These are phyloP conservation scores for Litsea cubeba DNA, from an alignment of 164 flowering plant species.

Conservation along the genomic window DNA sequence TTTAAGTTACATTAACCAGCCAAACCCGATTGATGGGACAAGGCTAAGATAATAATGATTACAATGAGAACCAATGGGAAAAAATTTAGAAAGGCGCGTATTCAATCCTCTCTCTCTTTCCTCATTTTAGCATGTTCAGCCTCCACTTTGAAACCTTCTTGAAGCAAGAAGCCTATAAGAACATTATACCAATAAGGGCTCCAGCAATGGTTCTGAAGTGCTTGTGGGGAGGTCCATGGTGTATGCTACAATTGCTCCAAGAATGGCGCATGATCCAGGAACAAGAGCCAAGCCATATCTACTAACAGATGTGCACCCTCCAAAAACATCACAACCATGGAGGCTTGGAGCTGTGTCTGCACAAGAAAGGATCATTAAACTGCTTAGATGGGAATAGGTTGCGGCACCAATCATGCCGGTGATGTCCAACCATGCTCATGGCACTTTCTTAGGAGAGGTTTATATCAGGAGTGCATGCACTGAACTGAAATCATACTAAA, in stretches of 20 bases:
- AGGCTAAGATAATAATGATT: background rate
- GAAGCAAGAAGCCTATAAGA: background rate
- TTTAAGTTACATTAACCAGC: background rate
- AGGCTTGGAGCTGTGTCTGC: constrained; percentile 42
- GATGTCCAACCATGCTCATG: no score
- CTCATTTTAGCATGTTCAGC: background rate
- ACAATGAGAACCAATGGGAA: background rate
- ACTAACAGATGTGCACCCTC: constrained; percentile 39
- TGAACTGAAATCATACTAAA: background rate
- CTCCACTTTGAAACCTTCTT: no score
- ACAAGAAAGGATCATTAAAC: background rate
- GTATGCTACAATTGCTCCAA: constrained; percentile 52
- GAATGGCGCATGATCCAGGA: constrained; percentile 73
- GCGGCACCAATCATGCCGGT: no score
- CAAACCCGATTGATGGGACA: background rate
- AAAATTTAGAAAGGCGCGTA: background rate
- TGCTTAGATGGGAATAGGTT: no score
- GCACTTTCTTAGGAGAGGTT: no score
- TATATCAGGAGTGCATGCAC: background rate
- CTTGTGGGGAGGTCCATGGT: constrained; percentile 55
- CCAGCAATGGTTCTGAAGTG: constrained; percentile 31
- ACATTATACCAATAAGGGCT: constrained; percentile 54
- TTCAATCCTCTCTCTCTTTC: background rate
- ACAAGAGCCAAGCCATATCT: constrained; percentile 75
- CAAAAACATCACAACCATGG: constrained; percentile 14